Evolutionary conservation across 352 stramenopile species (phyloP), one percentile per base, ranked within the genome.

Genomic region (Globisporangium paddicum): DNA sequence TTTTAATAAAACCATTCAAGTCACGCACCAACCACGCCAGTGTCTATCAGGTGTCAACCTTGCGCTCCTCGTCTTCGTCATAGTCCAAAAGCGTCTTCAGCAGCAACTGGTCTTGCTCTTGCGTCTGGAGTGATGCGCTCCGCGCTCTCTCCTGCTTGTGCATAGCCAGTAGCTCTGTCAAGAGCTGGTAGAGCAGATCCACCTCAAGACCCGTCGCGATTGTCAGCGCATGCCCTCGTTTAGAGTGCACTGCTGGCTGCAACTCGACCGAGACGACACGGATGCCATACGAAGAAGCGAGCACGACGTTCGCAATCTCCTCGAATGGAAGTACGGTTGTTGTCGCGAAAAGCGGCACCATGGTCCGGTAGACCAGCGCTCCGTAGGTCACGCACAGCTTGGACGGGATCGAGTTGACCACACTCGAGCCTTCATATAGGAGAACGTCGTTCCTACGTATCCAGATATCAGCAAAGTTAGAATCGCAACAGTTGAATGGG

Each of bases 171-270:
- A 90, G 69, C 79, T 93, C 79, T 2, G 67, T 55, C 23, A 93
- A 54, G 25, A 93, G 69, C 53, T 93, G 73, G 61, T 80, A 82
- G 6, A 91, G 75, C 52, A 91, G 66, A 34, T 91, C 81, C 19
- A 91, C 73, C 62, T 93, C 83, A 0, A 93, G 56, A 0, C 83
- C 83, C 69, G 83, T 93, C 5, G 83, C 78, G 53, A 93, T 83
- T 23, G 81, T 93, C 21, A 91, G 35, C 0, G 69, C 25, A 89
- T 32, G 0, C 66, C 23, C 28, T 35, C 47, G 62, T 60, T 87
- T 87, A 7, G 58, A 11, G 45, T 87, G 66, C n/a, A 74, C 72
- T 6, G 58, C 55, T 19, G 59, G 49, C 11, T 78, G 69, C 21
- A 90, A 57, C 38, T 80, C 67, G 14, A 93, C 51, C 16, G 55